Conservation (phyloP, 352 stramenopile species). For the Phytophthora pluvialis region DNA sequence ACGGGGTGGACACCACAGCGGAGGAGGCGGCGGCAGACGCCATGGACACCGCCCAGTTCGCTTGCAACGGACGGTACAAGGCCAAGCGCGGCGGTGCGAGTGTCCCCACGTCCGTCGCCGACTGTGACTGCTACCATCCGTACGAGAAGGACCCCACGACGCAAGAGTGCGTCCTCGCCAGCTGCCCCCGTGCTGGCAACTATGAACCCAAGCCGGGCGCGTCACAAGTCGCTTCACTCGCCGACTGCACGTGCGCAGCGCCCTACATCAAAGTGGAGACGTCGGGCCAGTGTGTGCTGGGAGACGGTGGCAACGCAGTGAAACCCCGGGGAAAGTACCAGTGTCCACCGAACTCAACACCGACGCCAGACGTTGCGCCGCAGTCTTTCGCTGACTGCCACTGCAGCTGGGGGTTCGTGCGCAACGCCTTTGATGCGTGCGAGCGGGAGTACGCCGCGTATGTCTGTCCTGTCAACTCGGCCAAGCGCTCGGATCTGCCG, state of each 20-base stretch:
- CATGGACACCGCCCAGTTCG: constrained; percentile 47
- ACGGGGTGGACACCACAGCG: constrained; percentile 41
- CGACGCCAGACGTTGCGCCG: constrained; percentile 35
- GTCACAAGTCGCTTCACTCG: constrained; percentile 58
- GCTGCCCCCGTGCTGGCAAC: constrained; percentile 78
- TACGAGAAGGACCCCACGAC: constrained; percentile 75
- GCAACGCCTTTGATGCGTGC: constrained; percentile 48
- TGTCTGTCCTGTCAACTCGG: constrained; percentile 68
- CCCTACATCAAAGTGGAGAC: constrained; percentile 77
- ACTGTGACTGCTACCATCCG: constrained; percentile 77
- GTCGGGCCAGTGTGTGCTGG: constrained; percentile 67
- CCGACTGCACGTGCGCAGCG: constrained; percentile 67
- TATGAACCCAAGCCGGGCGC: constrained; percentile 62
- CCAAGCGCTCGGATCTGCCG: constrained; percentile 46
- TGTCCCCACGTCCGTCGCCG: constrained; percentile 51
- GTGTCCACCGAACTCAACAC: constrained; percentile 48
- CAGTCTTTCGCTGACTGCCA: constrained; percentile 74
- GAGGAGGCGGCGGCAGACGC: constrained; percentile 35
- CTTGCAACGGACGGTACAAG: constrained; percentile 68
- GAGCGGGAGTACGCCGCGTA: constrained; percentile 61
- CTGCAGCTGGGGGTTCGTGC: constrained; percentile 79
- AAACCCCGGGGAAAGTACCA: constrained; percentile 26
- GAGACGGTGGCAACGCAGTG: neutral
- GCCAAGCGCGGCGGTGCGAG: constrained; percentile 34
- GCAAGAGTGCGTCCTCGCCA: constrained; percentile 54